A percentile compares a stretch with the other conserved stretches of the same genome.
Conservation (phyloP, 495 filamentous ascomycete species). For the Penicillium steckii region DNA sequence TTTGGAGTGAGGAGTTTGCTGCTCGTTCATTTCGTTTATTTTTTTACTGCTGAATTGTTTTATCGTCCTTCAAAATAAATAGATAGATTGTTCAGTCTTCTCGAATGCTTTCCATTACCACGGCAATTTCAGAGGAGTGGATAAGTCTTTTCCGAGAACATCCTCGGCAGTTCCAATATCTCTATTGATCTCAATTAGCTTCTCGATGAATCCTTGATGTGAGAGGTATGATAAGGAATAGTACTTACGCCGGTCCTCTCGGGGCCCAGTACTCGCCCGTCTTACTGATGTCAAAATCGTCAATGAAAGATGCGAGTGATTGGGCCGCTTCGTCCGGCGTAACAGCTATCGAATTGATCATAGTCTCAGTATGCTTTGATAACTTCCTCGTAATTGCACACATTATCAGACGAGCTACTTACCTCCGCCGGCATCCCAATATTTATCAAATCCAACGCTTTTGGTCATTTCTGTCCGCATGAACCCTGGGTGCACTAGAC, state of each 20-base stretch:
- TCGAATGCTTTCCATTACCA: slow-evolving; percentile 47
- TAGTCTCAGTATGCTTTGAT: background rate
- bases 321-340: slow-evolving; percentile 65
- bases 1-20: background rate
- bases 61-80: background rate
- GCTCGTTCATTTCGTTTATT: background rate
- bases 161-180: slow-evolving; percentile 69
- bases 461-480: slow-evolving; percentile 76
- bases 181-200: slow-evolving; percentile 25
- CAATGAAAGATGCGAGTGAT: slow-evolving; percentile 59
- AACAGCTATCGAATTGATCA: slow-evolving; percentile 45
- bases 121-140: slow-evolving; percentile 65
- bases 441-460: slow-evolving; percentile 69
- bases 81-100: too few relatives aligned
- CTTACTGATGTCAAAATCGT: slow-evolving; percentile 60
- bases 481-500: slow-evolving; percentile 69
- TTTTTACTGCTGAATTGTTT: background rate
- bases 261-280: slow-evolving; percentile 74
- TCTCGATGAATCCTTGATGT: background rate
- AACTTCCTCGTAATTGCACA: background rate
- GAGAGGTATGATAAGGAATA: background rate
- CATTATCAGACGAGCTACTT: slow-evolving; percentile 13
- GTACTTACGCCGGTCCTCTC: slow-evolving; percentile 57
- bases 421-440: slow-evolving; percentile 66
- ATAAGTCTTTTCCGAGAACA: slow-evolving; percentile 59